A percentile compares a stretch with the other conserved stretches of the same genome.
These are phyloP conservation scores for Coprinopsis sp. DNA, from an alignment of 768 basidiomycete species.

Conservation along the genomic window DNA sequence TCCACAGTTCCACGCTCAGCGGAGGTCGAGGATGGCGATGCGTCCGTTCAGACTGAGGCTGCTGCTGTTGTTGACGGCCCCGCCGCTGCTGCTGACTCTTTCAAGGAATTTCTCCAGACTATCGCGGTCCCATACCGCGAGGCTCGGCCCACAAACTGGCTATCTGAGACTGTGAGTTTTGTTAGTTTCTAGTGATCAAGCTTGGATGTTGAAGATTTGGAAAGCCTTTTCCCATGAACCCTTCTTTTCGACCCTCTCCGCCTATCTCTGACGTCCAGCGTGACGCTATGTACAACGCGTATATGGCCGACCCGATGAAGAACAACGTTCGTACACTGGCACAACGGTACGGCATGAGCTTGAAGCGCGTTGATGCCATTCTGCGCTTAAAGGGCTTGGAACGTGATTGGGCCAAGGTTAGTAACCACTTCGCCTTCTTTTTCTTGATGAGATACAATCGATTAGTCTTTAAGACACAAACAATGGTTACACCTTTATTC, in stretches of 20 bases:
- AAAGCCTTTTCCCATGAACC: slow-evolving; percentile 85
- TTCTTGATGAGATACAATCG: slow-evolving; percentile 59
- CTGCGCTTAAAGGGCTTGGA: slow-evolving; percentile 80
- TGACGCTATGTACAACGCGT: slow-evolving; percentile 53
- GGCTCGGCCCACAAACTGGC: slow-evolving; percentile 55
- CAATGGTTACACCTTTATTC: slow-evolving; percentile 58
- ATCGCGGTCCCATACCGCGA: slow-evolving; percentile 39
- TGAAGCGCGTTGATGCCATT: slow-evolving; percentile 81
- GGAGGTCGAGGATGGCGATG: slow-evolving; percentile 5
- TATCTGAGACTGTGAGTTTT: slow-evolving; percentile 49
- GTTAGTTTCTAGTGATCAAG: slow-evolving; percentile 4
- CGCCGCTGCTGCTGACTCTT: slow-evolving; percentile 14
- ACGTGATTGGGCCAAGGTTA: slow-evolving; percentile 64
- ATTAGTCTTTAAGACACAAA: slow-evolving; percentile 92
- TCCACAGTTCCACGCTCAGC: slow-evolving; percentile 17
- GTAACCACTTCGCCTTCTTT: slow-evolving; percentile 20
- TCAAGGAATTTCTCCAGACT: slow-evolving; percentile 37
- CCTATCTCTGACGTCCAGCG: slow-evolving; percentile 66
- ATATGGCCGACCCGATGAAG: slow-evolving; percentile 50
- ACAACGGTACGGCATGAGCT: slow-evolving; percentile 56
- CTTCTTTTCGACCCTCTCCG: slow-evolving; percentile 73
- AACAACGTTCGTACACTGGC: slow-evolving; percentile 60
- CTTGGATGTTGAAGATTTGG: slow-evolving; percentile 11
- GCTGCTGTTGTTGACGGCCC: background rate
- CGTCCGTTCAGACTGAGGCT: slow-evolving; percentile 15